A percentile compares a stretch with the other conserved stretches of the same genome.
Conservation (phyloP, 768 basidiomycete genomes). For the Tricholoma matsutake region DNA sequence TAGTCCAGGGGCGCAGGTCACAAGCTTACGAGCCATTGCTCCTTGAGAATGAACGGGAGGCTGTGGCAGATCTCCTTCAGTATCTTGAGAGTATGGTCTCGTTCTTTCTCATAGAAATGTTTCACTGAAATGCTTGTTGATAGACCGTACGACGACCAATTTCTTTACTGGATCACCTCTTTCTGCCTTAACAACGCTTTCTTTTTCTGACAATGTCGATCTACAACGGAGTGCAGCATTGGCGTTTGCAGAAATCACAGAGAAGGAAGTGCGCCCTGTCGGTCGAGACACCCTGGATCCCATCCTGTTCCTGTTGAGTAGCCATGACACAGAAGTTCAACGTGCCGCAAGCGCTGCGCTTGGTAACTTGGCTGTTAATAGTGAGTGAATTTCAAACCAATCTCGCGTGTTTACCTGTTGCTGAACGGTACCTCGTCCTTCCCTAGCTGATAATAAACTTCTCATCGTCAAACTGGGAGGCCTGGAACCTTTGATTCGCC, state of each 20-base stretch:
- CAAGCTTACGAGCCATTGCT: conserved; percentile 86
- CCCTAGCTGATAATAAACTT: conserved; percentile 93
- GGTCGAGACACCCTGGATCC: conserved; percentile 97
- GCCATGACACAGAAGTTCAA: conserved; percentile 98
- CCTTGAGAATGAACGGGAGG: conserved; percentile 93
- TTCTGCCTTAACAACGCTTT: conserved; percentile 90
- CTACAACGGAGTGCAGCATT: conserved; percentile 96
- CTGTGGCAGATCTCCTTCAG: conserved; percentile 95
- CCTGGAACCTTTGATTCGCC: conserved; percentile 94
- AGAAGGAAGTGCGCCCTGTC: conserved; percentile 97
- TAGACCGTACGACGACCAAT: conserved; percentile 97
- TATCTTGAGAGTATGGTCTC: conserved; percentile 87
- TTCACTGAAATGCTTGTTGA: conserved; percentile 8
- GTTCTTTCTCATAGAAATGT: neutral
- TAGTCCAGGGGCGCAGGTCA: conserved; percentile 79
- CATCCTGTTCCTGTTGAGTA: conserved; percentile 93
- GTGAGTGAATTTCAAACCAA: conserved; percentile 47
- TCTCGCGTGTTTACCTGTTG: neutral
- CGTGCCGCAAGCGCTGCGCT: conserved; percentile 96
- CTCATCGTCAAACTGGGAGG: conserved; percentile 98
- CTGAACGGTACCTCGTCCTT: conserved; percentile 13
- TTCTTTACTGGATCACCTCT: conserved; percentile 96
- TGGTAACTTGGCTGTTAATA: conserved; percentile 97
- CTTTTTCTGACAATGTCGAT: conserved; percentile 99
- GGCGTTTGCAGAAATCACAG: conserved; percentile 98